Evolutionary conservation across 805 yeast species (phyloP).

Genomic region (Candida boidinii): DNA sequence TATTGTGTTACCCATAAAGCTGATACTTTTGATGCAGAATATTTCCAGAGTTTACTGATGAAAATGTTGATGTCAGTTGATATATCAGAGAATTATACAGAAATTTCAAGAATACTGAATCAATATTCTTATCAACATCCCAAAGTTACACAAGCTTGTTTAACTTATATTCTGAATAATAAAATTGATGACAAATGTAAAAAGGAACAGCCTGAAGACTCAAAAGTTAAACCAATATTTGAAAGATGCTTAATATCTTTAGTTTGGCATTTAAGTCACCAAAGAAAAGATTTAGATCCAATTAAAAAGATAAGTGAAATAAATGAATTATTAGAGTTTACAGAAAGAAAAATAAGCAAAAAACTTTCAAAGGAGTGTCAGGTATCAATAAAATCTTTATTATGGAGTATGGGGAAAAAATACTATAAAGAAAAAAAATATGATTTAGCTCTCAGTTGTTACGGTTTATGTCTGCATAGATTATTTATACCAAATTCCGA

Average conservation of each 20-base stretch:
- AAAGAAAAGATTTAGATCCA: slow-evolving; percentile 8
- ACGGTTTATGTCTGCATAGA: slow-evolving; percentile 8
- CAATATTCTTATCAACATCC: slow-evolving; percentile 14
- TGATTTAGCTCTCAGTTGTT: slow-evolving; percentile 9
- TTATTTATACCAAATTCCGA: slow-evolving; percentile 15
- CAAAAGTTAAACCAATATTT: not conserved
- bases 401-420: slow-evolving; percentile 31
- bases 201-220: no score
- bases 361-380: slow-evolving; percentile 21
- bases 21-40: slow-evolving; percentile 16
- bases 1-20: slow-evolving; percentile 7
- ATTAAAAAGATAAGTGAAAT: slow-evolving; percentile 11
- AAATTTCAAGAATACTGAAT: slow-evolving; percentile 7
- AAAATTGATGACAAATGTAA: slow-evolving; percentile 17
- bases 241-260: slow-evolving; percentile 9
- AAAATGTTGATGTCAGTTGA: slow-evolving; percentile 26
- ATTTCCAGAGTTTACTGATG: no score
- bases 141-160: slow-evolving; percentile 21
- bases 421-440: slow-evolving; percentile 14
- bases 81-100: slow-evolving; percentile 8
- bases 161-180: slow-evolving; percentile 26
- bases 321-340: slow-evolving; percentile 13
- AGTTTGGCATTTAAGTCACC: slow-evolving; percentile 15
- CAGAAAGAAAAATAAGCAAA: slow-evolving; percentile 19
- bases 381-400: slow-evolving; percentile 24